Percentiles rank a stretch among this genome's conserved stretches.
These are phyloP conservation scores for Hypoxylon perforatum DNA, from an alignment of 495 filamentous ascomycete species.

Conservation along the genomic window DNA sequence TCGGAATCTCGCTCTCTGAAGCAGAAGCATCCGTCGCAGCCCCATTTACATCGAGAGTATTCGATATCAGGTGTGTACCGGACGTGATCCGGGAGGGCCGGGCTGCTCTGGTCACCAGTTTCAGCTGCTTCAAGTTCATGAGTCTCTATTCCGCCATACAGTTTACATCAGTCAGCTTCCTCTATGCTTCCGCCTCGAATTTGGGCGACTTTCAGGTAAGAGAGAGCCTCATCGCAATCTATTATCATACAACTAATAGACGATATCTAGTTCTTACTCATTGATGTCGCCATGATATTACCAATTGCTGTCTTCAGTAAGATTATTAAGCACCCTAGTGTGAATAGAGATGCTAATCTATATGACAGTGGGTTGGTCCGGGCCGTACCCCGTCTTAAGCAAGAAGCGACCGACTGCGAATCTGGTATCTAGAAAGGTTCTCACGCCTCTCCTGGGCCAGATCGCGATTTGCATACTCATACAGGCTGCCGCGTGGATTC, in stretches of 20 bases:
- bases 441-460: conserved; percentile 90
- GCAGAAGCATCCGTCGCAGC: conserved; percentile 98
- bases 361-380: conserved; percentile 88
- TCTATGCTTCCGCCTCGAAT: conserved; percentile 96
- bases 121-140: conserved; percentile 99
- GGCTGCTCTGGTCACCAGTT: conserved; percentile 94
- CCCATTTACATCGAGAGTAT: conserved; percentile 94
- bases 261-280: conserved; percentile 81
- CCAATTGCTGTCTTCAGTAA: conserved; percentile 96
- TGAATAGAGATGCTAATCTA: conserved; percentile 13
- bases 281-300: conserved; percentile 91
- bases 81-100: conserved; percentile 93
- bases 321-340: conserved; percentile 35
- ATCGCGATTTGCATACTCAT: conserved; percentile 83
- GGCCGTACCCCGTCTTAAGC: conserved; percentile 79
- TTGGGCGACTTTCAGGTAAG: conserved; percentile 92
- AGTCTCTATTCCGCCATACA: conserved; percentile 98
- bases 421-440: conserved; percentile 91
- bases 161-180: conserved; percentile 97
- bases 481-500: conserved; percentile 77
- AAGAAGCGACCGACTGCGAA: conserved; percentile 90
- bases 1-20: conserved; percentile 98
- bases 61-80: conserved; percentile 97
- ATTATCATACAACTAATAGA: conserved; percentile 13
- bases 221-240: background rate